A percentile compares a stretch with the other conserved stretches of the same genome.
Conservation (phyloP, 805 yeast species). For the Candida ficus region DNA sequence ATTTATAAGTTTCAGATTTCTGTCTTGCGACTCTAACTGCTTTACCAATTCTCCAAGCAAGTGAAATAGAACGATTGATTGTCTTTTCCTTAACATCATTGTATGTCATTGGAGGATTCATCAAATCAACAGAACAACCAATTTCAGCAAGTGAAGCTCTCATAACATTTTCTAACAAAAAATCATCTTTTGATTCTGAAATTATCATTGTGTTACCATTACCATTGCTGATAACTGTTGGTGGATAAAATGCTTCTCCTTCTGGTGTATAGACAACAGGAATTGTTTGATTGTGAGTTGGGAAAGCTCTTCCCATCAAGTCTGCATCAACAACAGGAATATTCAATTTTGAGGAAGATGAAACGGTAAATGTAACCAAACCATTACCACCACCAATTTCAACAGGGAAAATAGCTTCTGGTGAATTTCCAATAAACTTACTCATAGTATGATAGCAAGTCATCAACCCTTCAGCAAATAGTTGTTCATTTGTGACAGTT, state of each 20-base stretch:
- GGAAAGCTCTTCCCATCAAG: constrained; percentile 28
- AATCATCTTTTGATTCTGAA: constrained; percentile 28
- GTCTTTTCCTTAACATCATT: constrained; percentile 26
- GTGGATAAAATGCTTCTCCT: constrained; percentile 20
- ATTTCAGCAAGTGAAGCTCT: constrained; percentile 39
- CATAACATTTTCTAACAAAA: constrained; percentile 31
- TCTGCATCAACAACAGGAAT: constrained; percentile 36
- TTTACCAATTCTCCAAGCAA: constrained; percentile 44
- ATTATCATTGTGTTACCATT: constrained; percentile 33
- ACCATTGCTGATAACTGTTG: constrained; percentile 33
- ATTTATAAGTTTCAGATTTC: constrained; percentile 30
- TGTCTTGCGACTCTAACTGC: constrained; percentile 35
- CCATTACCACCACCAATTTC: constrained; percentile 46
- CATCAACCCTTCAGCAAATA: constrained; percentile 30
- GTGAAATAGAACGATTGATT: constrained; percentile 29
- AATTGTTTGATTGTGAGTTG: constrained; percentile 29
- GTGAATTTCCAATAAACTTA: constrained; percentile 24
- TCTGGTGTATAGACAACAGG: constrained; percentile 20
- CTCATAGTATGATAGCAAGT: constrained; percentile 25
- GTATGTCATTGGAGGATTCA: constrained; percentile 28
- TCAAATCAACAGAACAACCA: constrained; percentile 34
- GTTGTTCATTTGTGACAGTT: constrained; percentile 24
- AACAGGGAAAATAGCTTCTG: constrained; percentile 33
- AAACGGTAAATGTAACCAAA: constrained; percentile 22
- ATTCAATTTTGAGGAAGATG: constrained; percentile 16